phyloP scores from a whole-genome alignment of 106 monocot species.

The Apostasia ramifera region DNA sequence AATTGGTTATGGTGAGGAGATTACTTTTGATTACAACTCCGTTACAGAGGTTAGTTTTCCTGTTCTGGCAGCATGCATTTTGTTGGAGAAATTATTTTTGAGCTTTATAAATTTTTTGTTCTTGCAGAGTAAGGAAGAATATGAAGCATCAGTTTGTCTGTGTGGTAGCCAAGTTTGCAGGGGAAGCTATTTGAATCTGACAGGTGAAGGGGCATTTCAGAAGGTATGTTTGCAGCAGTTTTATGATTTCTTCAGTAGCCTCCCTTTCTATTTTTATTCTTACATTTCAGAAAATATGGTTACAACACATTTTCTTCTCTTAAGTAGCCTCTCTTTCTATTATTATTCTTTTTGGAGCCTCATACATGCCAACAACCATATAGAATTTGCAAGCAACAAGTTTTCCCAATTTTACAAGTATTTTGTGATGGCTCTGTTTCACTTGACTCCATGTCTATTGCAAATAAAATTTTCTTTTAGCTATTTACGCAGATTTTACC shows the following conservation, averaged over 20 bases:
- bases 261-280: background rate
- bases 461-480: too few species aligned
- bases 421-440: too few species aligned
- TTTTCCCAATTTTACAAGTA: too few species aligned
- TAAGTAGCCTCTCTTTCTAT: too few species aligned
- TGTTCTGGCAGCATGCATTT: slow-evolving; percentile 6
- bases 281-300: background rate
- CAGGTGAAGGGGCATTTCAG: slow-evolving; percentile 90
- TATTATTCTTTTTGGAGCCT: too few species aligned
- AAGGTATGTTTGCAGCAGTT: slow-evolving; percentile 37
- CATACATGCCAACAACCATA: too few species aligned
- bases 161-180: slow-evolving; percentile 97
- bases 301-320: too few species aligned
- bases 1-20: slow-evolving; percentile 91
- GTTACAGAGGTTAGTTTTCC: slow-evolving; percentile 71
- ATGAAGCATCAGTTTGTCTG: slow-evolving; percentile 95
- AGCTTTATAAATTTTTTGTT: slow-evolving; percentile 5
- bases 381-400: too few species aligned
- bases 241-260: background rate
- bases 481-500: background rate
- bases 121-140: slow-evolving; percentile 95
- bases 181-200: slow-evolving; percentile 91
- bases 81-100: slow-evolving; percentile 4
- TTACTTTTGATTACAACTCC: slow-evolving; percentile 99
- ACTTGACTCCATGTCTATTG: too few species aligned